Percentiles rank a stretch among this genome's conserved stretches.
Evolutionary conservation across 495 filamentous ascomycete species (phyloP).

Genomic region (Achaetomiella virescens): DNA sequence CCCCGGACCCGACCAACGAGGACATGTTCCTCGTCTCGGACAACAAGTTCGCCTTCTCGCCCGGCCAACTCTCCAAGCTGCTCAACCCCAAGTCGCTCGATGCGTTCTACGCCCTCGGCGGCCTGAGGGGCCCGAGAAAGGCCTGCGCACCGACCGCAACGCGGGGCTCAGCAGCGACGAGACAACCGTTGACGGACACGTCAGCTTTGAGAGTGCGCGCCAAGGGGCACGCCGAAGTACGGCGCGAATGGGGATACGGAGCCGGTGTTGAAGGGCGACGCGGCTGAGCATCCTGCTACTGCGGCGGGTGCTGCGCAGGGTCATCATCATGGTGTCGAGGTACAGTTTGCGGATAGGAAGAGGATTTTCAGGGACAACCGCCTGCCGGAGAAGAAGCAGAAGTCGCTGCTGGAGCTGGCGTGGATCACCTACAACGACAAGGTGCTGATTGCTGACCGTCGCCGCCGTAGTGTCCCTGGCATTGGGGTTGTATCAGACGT

Average conservation of each 20-base stretch:
- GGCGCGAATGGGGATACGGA: constrained; percentile 24
- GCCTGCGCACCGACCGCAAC: constrained; percentile 56
- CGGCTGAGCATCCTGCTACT: not conserved
- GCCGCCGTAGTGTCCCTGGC: constrained; percentile 67
- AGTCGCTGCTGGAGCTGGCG: constrained; percentile 62
- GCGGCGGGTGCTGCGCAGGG: constrained; percentile 8
- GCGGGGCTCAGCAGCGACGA: constrained; percentile 64
- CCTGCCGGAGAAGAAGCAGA: constrained; percentile 67
- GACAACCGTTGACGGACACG: constrained; percentile 44
- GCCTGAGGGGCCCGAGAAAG: constrained; percentile 55
- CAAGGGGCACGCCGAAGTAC: constrained; percentile 29
- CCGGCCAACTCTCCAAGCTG: constrained; percentile 65
- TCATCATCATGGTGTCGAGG: constrained; percentile 12
- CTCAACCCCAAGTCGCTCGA: constrained; percentile 65
- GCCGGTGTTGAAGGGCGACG: constrained; percentile 17
- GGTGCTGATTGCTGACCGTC: constrained; percentile 68
- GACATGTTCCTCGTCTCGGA: constrained; percentile 61
- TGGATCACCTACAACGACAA: constrained; percentile 88
- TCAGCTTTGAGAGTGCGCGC: constrained; percentile 53
- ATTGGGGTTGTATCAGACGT: constrained; percentile 68
- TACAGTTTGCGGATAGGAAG: constrained; percentile 55
- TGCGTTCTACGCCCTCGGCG: constrained; percentile 62
- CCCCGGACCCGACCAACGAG: constrained; percentile 7
- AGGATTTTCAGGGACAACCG: constrained; percentile 64
- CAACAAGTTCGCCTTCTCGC: constrained; percentile 63